These are phyloP conservation scores for Phytophthora chlamydospora DNA, from an alignment of 352 stramenopile species.

Conservation along the genomic window DNA sequence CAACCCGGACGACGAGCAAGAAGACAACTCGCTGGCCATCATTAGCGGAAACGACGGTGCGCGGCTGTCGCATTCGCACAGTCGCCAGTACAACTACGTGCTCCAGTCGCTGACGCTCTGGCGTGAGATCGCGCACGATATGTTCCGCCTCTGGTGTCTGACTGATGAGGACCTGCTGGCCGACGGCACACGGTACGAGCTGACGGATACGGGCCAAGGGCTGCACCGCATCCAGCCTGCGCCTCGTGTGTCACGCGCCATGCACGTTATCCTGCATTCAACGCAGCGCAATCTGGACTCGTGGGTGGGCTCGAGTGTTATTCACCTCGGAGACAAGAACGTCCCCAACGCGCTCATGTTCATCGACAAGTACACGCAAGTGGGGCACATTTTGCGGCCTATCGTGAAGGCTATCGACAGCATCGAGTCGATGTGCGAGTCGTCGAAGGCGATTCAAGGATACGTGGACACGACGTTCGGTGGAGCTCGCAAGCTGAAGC, in stretches of 20 bases:
- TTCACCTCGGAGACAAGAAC: constrained; percentile 98
- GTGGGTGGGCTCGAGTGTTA: constrained; percentile 95
- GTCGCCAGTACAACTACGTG: constrained; percentile 96
- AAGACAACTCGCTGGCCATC: constrained; percentile 92
- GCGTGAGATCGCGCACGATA: constrained; percentile 96
- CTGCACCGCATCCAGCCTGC: constrained; percentile 94
- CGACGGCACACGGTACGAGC: constrained; percentile 77
- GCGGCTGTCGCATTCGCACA: constrained; percentile 94
- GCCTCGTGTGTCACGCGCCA: constrained; percentile 93
- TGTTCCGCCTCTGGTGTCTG: constrained; percentile 96
- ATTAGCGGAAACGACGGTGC: constrained; percentile 92
- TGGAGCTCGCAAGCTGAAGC: constrained; percentile 80
- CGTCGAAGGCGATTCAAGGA: constrained; percentile 50
- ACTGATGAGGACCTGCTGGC: constrained; percentile 93
- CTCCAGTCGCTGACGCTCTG: constrained; percentile 96
- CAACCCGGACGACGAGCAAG: constrained; percentile 65
- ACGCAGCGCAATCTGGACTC: constrained; percentile 76
- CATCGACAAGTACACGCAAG: constrained; percentile 99
- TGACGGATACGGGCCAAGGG: constrained; percentile 96
- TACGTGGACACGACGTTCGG: constrained; percentile 89
- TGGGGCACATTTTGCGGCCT: constrained; percentile 86
- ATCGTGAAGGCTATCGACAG: constrained; percentile 88
- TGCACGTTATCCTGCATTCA: constrained; percentile 93
- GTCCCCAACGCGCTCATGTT: constrained; percentile 98
- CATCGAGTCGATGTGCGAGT: constrained; percentile 64